Evolutionary conservation across 2,329 filamentous ascomycete genomes (phyloP).

Genomic region (Amauroascus verrucosus): DNA sequence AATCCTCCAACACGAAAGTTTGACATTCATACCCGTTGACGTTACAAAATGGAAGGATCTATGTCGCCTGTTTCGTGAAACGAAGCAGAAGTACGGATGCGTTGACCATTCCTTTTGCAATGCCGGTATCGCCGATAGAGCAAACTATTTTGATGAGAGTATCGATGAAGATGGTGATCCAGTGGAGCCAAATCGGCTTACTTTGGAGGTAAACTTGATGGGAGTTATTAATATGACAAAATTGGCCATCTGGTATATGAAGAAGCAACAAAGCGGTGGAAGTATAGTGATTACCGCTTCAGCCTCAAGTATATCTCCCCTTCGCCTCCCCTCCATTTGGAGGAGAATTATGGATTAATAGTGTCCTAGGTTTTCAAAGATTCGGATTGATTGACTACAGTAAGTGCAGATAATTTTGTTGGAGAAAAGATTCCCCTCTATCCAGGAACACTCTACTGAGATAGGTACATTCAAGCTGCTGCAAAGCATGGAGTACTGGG

Average conservation of each 20-base stretch:
- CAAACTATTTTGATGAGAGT: constrained; percentile 40
- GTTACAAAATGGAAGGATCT: constrained; percentile 45
- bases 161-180: constrained; percentile 43
- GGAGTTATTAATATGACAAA: constrained; percentile 43
- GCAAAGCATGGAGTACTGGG: constrained; percentile 49
- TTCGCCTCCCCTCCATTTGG: not conserved
- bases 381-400: constrained; percentile 44
- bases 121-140: constrained; percentile 43
- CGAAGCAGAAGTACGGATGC: constrained; percentile 34
- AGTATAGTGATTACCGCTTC: constrained; percentile 48
- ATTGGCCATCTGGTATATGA: constrained; percentile 43
- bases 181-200: constrained; percentile 35
- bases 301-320: constrained; percentile 25
- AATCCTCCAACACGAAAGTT: constrained; percentile 21
- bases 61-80: constrained; percentile 42
- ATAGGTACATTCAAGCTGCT: constrained; percentile 27
- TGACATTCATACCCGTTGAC: constrained; percentile 37
- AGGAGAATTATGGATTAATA: not conserved
- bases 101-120: constrained; percentile 46
- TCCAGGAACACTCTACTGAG: not conserved
- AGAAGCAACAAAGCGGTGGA: constrained; percentile 39
- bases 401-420: constrained; percentile 24
- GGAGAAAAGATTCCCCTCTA: not conserved
- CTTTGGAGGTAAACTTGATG: constrained; percentile 44
- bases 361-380: constrained; percentile 33